A percentile compares a stretch with the other conserved stretches of the same genome.
Evolutionary conservation across 148 eudicot genomes (phyloP).

Genomic region (Fallopia convolvulus): DNA sequence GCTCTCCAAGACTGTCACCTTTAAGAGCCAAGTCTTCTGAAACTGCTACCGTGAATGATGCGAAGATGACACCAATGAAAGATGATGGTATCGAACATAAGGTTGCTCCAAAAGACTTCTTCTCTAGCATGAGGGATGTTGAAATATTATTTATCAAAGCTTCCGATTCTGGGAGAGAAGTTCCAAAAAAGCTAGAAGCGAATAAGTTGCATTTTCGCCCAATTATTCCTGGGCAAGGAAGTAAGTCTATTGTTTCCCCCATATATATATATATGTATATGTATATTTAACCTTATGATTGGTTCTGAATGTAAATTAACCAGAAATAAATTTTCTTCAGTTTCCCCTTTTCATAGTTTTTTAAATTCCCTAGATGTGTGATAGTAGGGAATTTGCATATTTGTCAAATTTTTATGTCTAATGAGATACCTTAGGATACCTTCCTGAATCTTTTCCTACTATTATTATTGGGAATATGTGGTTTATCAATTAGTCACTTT

Average conservation of each 20-base stretch:
- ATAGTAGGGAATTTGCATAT: not conserved
- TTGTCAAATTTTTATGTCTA: not conserved
- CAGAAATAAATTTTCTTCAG: not conserved
- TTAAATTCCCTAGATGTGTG: not conserved
- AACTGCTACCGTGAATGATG: slow-evolving; percentile 27
- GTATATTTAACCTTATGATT: not conserved
- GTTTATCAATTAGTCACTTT: not conserved
- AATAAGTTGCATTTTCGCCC: slow-evolving; percentile 92
- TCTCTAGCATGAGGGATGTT: slow-evolving; percentile 66
- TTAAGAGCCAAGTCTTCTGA: slow-evolving; percentile 46
- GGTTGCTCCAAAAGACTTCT: slow-evolving; percentile 65
- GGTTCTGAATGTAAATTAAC: not conserved
- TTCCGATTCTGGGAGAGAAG: slow-evolving; percentile 83
- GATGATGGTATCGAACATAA: slow-evolving; percentile 39
- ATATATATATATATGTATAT: no score
- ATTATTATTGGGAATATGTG: not conserved
- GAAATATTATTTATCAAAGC: slow-evolving; percentile 70
- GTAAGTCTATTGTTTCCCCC: slow-evolving; percentile 31
- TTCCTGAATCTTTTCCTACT: not conserved
- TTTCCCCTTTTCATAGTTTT: not conserved
- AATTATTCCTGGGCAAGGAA: slow-evolving; percentile 51
- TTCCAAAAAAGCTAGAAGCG: slow-evolving; percentile 94
- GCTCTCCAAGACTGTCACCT: slow-evolving; percentile 66
- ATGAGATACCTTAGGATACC: not conserved
- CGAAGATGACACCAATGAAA: slow-evolving; percentile 31